Conservation (phyloP, 2,329 filamentous ascomycete species). For the Alternaria ethzedia region DNA sequence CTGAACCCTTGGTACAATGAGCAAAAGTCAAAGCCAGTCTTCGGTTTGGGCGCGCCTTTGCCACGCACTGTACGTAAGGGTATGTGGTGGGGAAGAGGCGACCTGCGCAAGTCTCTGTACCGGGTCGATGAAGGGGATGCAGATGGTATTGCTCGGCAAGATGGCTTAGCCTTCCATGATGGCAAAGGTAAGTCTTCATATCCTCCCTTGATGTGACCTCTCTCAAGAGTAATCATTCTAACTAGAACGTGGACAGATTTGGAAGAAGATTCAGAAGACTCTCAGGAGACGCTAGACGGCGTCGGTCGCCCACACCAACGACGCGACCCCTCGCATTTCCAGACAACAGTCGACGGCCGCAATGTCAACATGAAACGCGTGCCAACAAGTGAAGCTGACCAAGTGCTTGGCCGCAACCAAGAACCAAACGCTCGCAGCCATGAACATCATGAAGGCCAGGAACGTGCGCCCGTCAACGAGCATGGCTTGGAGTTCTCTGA, state of each 20-base stretch:
- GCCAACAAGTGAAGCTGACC: conserved; percentile 15
- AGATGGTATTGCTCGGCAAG: conserved; percentile 24
- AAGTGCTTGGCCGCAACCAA: conserved; percentile 4
- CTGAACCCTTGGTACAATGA: conserved; percentile 64
- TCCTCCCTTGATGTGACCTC: background rate
- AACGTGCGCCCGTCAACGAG: conserved; percentile 31
- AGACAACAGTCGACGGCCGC: conserved; percentile 18
- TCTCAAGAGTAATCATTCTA: background rate
- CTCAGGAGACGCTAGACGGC: conserved; percentile 9
- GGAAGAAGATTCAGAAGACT: conserved; percentile 22
- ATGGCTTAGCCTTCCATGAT: conserved; percentile 20
- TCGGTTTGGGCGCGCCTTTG: conserved; percentile 61
- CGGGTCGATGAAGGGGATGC: conserved; percentile 20
- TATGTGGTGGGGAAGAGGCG: conserved; percentile 56
- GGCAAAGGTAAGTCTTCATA: conserved; percentile 18
- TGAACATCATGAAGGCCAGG: conserved; percentile 12
- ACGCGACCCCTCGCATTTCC: conserved; percentile 11
- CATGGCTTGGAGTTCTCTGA: conserved; percentile 26
- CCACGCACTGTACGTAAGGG: conserved; percentile 61
- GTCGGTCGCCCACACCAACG: background rate
- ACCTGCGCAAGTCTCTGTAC: conserved; percentile 49
- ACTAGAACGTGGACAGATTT: conserved; percentile 7
- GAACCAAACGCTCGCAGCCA: background rate
- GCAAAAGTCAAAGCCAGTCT: conserved; percentile 59
- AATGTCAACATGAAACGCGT: conserved; percentile 21